phyloP scores from a whole-genome alignment of 257 asterid species.

The Cynanchum wilfordii region DNA sequence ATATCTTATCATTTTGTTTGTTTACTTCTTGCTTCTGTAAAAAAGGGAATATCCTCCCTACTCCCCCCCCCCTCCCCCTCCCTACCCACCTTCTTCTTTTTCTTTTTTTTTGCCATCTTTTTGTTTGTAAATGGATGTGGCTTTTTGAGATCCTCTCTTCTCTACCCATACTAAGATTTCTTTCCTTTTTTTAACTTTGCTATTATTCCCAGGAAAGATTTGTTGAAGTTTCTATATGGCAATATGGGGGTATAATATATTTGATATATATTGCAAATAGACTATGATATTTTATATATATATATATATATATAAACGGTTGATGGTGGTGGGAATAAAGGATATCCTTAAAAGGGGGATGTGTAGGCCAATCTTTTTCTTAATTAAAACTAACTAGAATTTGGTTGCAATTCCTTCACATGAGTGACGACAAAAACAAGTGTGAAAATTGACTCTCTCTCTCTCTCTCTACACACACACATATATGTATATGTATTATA shows the following conservation, averaged over 20 bases:
- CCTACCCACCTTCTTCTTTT: background rate
- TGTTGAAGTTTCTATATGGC: background rate
- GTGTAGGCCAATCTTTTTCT: background rate
- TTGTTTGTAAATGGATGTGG: conserved; percentile 41
- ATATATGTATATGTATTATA: background rate
- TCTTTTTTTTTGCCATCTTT: conserved; percentile 8
- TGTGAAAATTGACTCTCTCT: background rate
- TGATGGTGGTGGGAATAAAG: background rate
- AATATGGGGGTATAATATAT: too few species aligned
- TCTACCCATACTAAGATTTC: conserved; percentile 16
- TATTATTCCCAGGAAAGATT: background rate
- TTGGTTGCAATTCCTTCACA: background rate
- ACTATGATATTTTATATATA: too few species aligned
- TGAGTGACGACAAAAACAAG: background rate
- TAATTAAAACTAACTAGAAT: background rate
- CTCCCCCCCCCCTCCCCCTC: background rate
- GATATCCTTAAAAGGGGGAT: background rate
- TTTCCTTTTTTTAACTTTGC: background rate
- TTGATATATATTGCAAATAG: too few species aligned
- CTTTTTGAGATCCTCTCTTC: conserved; percentile 28
- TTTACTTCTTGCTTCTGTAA: conserved; percentile 30
- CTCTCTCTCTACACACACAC: background rate
- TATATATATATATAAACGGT: too few species aligned
- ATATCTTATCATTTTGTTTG: conserved; percentile 23
- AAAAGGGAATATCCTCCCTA: conserved; percentile 30